Base-by-base conservation (phyloP, 495 filamentous ascomycete species). In the Trypethelium eluteriae region DNA sequence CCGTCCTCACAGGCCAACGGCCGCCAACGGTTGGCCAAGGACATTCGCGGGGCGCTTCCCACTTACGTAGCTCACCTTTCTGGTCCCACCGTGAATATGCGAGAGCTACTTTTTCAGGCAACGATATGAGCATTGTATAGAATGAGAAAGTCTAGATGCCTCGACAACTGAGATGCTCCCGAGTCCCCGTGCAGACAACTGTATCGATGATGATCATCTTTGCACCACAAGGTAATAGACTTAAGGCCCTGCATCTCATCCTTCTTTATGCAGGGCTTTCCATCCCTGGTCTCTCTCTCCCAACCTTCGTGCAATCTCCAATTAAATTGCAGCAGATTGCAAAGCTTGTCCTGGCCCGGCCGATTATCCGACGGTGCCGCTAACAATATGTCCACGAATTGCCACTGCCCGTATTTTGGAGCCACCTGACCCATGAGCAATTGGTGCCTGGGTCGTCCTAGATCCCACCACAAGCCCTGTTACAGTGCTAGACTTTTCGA, bases 51-150 rank as follows among this genome's bases (percentile, higher is more conserved):
- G 25, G 25, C 25, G 25, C 25, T 25, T 25, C 25, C 25, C 25
- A 25, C 25, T 25, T 25, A 25, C 25, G 25, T 25, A 25, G 25
- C 25, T 25, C 25, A 25, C 25, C 25, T 25, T 25, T 25, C 25
- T 25, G 25, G 25, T 10, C 53, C 53, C 5, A 36, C 5, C 7
- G 32, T 44, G 41, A 7, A 7, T 36, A 59, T 5, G 53, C 53
- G 53, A 59, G 53, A 59, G 18, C 14, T 59, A 59, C 10, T 5
- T 36, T 11, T 59, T 35, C 53, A 59, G 53, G 53, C 53, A 59
- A 59, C 53, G 10, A 59, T 36, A 7, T 7, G 25, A 59, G 53
- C 53, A 59, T 36, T 59, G n/a, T 59, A 36, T 32, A 32, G 36
- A 14, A 10, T 34, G 36, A 6, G 53, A 36, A 7, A 32, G 53